Base-by-base conservation (phyloP, 164 flowering plant species). In the Vitis amurensis region DNA sequence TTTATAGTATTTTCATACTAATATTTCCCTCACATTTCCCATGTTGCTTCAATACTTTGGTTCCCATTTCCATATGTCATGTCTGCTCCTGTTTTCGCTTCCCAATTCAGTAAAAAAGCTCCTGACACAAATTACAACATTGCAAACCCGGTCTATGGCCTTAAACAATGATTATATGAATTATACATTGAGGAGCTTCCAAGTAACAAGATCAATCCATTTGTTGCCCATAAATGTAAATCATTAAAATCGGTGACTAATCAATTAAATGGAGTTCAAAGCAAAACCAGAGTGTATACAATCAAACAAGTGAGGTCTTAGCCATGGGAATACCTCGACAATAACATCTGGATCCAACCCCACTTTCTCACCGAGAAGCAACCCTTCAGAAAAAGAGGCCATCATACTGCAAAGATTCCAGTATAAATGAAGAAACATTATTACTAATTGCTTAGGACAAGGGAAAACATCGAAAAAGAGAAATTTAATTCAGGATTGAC, bases 311-410 rank as follows among this genome's bases (percentile, higher is more conserved):
- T 50, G 10, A 19, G 15, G n/a, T 31, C 37, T 30, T 53, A 55
- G 19, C 27, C 51, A 7, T 16, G 37, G 37, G 52, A 73, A 53
- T 87, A 92, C 98, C 95, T 92, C 90, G 16, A 94, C 84, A 16
- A 94, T 79, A 37, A 87, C 85, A 61, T 71, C 87, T 47, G 98
- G 97, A 60, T 92, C 94, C 53, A 92, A 76, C 19, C 98, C 97
- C 31, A 87, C 97, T 86, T 89, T 94, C 78, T 89, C 89, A 61
- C 93, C 78, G 13, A 91, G 92, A 73, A 94, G 88, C 73, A 94
- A 78, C 44, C 97, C 98, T 82, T 92, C 97, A 15, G 98, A 85
- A 84, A 94, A 94, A 2, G 97, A 88, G 63, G 97, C 97, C 98
- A 94, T 92, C 98, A 94, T 92, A 68, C 97, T 94, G 83, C 73